Evolutionary conservation across 116 monocot genomes (phyloP), one percentile per base, ranked within the genome.

Genomic region (Iris pallida): DNA sequence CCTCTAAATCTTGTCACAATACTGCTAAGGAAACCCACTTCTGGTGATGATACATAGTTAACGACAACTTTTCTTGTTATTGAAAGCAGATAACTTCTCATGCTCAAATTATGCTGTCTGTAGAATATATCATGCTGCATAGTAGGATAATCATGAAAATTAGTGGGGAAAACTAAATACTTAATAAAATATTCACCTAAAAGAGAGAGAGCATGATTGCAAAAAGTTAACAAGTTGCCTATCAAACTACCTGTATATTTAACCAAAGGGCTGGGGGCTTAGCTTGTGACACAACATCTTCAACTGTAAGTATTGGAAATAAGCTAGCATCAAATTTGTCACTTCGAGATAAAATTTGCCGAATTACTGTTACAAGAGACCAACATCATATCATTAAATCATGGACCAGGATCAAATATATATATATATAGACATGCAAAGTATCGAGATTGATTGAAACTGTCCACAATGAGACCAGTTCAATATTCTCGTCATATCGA

Each of bases 101-200:
- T 91, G 79, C 80, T 91, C 48, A 95, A 63, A 12, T 86, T 95
- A 49, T 86, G 85, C 63, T 86, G 78, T 16, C 49, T 79, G 79
- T 91, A 95, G 74, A 95, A 95, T 17, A 69, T 53, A 55, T 82
- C 91, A 74, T 91, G 76, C 95, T 95, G 81, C 81, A 83, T 68
- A n/a, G 73, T 5, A 56, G 58, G 54, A 58, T 14, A 68, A 41
- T 51, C 18, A n/a, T 40, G 30, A 70, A 60, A 18, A 20, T 30
- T 16, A 68, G 53, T 68, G 8, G 18, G 16, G 20, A 46, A 67
- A 53, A 53, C 0, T 41, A 49, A 30, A 67, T 41, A 6, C 7
- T n/a, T 4, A 53, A 30, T 19, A 16, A 42, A 40, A 30, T 45
- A 17, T n/a, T 12, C 6, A 53, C 30, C 30, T 30, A 30, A 30